These are phyloP conservation scores for Striga asiatica DNA, from an alignment of 257 asterid species.

Conservation along the genomic window DNA sequence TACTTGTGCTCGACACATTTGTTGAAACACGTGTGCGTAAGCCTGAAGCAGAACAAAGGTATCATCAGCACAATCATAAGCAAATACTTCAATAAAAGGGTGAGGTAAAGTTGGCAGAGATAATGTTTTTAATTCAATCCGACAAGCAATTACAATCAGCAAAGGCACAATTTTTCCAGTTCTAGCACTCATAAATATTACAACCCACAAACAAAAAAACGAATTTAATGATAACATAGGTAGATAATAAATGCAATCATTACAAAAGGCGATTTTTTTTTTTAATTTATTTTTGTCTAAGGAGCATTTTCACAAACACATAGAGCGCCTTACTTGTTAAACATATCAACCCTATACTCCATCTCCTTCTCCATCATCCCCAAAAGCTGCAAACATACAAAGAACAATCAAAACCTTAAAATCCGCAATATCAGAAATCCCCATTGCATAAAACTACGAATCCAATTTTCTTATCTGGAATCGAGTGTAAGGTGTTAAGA, in stretches of 20 bases:
- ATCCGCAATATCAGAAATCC: background rate
- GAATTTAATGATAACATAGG: too few relatives aligned
- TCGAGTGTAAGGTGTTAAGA: background rate
- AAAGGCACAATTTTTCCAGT: background rate
- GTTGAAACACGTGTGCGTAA: constrained; percentile 72
- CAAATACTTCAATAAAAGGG: too few relatives aligned
- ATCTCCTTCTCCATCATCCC: constrained; percentile 74
- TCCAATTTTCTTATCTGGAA: too few relatives aligned
- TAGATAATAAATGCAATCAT: too few relatives aligned
- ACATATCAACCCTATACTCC: constrained; percentile 75
- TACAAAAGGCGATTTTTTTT: too few relatives aligned
- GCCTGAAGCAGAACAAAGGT: constrained; percentile 38
- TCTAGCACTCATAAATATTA: background rate
- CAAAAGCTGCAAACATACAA: constrained; percentile 31
- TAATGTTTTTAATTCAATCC: too few relatives aligned
- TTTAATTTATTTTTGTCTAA: too few relatives aligned
- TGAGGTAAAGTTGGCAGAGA: too few relatives aligned
- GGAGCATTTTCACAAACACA: background rate
- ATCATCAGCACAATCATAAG: background rate
- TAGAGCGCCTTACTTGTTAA: constrained; percentile 44
- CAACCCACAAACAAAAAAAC: too few relatives aligned
- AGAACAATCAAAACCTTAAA: background rate
- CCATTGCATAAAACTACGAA: background rate
- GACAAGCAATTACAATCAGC: background rate
- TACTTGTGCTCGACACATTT: constrained; percentile 81